A percentile compares a stretch with the other conserved stretches of the same genome.
These are phyloP conservation scores for Thalassiosira mediterranea DNA, from an alignment of 352 stramenopile genomes.

Conservation along the genomic window DNA sequence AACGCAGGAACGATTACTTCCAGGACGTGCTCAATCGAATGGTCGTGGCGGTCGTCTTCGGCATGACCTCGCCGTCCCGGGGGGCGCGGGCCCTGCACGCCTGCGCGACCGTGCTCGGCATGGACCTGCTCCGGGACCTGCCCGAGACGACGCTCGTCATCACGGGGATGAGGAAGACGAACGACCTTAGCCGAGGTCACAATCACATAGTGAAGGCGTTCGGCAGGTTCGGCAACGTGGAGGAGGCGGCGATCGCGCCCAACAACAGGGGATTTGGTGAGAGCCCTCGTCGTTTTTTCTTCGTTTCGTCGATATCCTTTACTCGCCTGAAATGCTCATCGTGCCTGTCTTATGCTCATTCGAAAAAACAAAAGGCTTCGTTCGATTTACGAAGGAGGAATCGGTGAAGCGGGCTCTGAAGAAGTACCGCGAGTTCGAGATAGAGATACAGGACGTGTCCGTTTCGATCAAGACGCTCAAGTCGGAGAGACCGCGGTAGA, in stretches of 20 bases:
- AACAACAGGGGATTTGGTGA: constrained; percentile 74
- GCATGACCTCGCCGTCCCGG: constrained; percentile 57
- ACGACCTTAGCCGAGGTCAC: constrained; percentile 38
- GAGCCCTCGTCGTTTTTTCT: too few species aligned
- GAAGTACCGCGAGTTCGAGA: constrained; percentile 67
- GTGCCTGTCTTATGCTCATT: not conserved
- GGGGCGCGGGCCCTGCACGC: constrained; percentile 70
- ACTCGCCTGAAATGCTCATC: not conserved
- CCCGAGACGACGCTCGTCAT: constrained; percentile 73
- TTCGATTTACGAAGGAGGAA: constrained; percentile 67
- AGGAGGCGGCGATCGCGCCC: constrained; percentile 64
- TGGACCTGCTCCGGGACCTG: constrained; percentile 63
- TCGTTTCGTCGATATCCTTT: too few species aligned
- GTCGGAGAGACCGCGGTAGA: too few species aligned
- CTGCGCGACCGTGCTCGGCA: constrained; percentile 71
- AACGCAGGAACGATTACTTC: constrained; percentile 73
- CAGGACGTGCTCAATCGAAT: constrained; percentile 76
- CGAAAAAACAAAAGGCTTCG: constrained; percentile 58
- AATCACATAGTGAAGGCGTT: constrained; percentile 63
- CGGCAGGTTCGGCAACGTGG: constrained; percentile 71
- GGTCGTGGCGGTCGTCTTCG: constrained; percentile 61
- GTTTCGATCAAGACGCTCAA: constrained; percentile 73
- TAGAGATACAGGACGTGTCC: constrained; percentile 81
- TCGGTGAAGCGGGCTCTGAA: constrained; percentile 66
- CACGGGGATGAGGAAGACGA: constrained; percentile 77